Base-by-base conservation (phyloP, 1,139 yeast species). In the Pichia sp. region DNA sequence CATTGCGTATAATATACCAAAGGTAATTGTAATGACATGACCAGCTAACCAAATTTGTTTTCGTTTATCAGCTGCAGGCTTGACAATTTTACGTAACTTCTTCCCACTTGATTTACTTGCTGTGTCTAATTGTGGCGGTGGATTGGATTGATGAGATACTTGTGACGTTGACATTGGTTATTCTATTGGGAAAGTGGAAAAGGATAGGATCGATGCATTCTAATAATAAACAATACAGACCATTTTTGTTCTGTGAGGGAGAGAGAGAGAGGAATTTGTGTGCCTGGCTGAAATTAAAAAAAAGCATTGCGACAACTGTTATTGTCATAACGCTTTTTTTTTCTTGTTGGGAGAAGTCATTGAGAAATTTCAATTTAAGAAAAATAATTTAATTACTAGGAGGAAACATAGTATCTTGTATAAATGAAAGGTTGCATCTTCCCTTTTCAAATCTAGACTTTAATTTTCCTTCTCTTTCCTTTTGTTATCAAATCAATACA, bases 41-140 rank as follows among this genome's bases (percentile, higher is more conserved):
- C 92, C 92, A 0, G 67, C 73, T 3, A 80, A 56, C 94, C 94
- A 85, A 13, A 72, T 53, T 48, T 70, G 61, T 58, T 74, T 74
- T 58, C 77, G 71, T 4, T 44, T 38, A 3, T 48, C 34, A 26
- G 50, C 42, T 9, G 37, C 27, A 4, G 48, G 45, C 16, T 50
- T 53, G 3, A 25, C 50, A 26, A 42, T 47, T 22, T 53, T 53
- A 9, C 53, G 45, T 6, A 53, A 37, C 13, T 48, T 49, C 20
- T 49, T 49, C 13, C 47, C 48, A 20, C 39, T 25, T n/a, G 42
- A 29, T 12, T 29, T 25, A 11, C 16, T 27, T 4, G 20, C 20
- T n/a, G 35, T 32, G 16, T 13, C 9, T 7, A 16, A 18, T 18
- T 34, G 39, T 18, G 12, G 38, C 25, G 34, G 3, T 15, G 27